Evolutionary conservation across 768 basidiomycete genomes (phyloP), one percentile per base, ranked within the genome.

Genomic region (Suillus plorans): DNA sequence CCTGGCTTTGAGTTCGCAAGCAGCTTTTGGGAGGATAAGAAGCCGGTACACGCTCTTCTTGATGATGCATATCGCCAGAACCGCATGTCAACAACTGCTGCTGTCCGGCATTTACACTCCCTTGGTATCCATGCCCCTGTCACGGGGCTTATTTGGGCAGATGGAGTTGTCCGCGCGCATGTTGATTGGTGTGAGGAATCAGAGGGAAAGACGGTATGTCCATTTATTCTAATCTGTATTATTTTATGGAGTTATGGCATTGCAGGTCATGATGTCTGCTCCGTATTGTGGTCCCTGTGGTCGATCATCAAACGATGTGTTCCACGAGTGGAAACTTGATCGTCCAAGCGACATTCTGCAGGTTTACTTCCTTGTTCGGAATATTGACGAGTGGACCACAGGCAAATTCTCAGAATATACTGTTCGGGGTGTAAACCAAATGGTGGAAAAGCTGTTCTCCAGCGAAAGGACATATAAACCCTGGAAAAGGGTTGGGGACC

Each of bases 11-110:
- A 86, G 71, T 84, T 86, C 64, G 78, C 76, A 16, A 84, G 86
- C 67, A 80, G 81, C 63, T 73, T 86, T 59, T 86, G 83, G 83
- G 85, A 87, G 68, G 85, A 87, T 73, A 87, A 87, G 77, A 87
- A 86, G 63, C 82, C 84, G 0, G 74, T 79, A 13, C 82, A 85
- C 53, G 69, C 76, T 5, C 70, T 83, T 66, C 77, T 84, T 2
- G 84, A 83, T 53, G 81, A 83, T 63, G 86, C 86, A 1, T 85
- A 85, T 69, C 74, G 86, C 28, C 86, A 86, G 71, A 87, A 87
- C 69, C 76, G 86, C 34, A 85, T 87, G 76, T 76, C 85, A 1
- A 85, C 84, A 5, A 78, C 85, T 13, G 77, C 84, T 4, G 80
- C 80, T 6, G 79, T 76, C 2, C 80, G 86, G 2, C 86, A 86